A percentile compares a stretch with the other conserved stretches of the same genome.
Evolutionary conservation across 2,329 filamentous ascomycete species (phyloP).

Genomic region (Ceratocystis diversiconidia): DNA sequence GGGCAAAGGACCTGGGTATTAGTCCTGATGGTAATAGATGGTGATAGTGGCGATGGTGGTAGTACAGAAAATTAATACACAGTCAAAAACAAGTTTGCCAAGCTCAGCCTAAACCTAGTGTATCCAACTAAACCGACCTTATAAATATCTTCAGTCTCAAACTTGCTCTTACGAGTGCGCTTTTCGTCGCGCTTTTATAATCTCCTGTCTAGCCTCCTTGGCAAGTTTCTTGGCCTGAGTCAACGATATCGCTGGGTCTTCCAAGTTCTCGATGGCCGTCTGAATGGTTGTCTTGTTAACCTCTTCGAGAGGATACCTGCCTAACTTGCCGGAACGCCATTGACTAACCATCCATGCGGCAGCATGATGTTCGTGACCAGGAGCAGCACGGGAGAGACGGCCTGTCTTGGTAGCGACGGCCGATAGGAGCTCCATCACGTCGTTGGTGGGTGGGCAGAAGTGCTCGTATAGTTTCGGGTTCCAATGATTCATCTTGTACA

Average conservation of each 20-base stretch:
- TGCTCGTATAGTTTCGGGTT: constrained; percentile 47
- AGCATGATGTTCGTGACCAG: constrained; percentile 54
- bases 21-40: not conserved
- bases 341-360: constrained; percentile 69
- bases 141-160: not conserved
- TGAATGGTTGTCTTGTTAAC: constrained; percentile 45
- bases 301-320: constrained; percentile 66
- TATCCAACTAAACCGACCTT: no score
- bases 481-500: constrained; percentile 65
- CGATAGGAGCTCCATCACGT: constrained; percentile 58
- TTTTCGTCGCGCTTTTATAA: constrained; percentile 18
- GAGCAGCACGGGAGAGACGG: constrained; percentile 57
- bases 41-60: not conserved
- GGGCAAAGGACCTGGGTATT: not conserved
- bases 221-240: constrained; percentile 54
- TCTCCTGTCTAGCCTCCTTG: constrained; percentile 41
- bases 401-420: constrained; percentile 61
- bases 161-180: not conserved
- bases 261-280: constrained; percentile 33
- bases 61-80: not conserved
- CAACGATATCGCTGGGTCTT: constrained; percentile 42
- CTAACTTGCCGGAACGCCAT: constrained; percentile 66
- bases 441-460: constrained; percentile 65
- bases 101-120: not conserved
- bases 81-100: not conserved